These are phyloP conservation scores for Mallotus japonicus DNA, from an alignment of 441 rosid species.

Conservation along the genomic window DNA sequence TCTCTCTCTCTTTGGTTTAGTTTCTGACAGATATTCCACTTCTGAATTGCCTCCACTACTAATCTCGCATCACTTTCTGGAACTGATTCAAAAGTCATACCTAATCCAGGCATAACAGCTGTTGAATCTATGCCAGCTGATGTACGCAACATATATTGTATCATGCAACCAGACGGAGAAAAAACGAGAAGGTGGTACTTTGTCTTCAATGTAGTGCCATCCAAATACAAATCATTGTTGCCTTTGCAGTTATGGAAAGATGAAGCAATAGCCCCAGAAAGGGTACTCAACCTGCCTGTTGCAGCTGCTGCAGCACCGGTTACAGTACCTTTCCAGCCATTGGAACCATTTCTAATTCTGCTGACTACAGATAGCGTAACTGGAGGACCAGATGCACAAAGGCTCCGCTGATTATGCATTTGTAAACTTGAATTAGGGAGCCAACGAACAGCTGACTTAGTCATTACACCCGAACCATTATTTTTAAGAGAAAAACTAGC, in stretches of 20 bases:
- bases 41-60: slow-evolving; percentile 67
- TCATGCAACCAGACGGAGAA: slow-evolving; percentile 75
- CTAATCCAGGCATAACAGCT: slow-evolving; percentile 30
- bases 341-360: slow-evolving; percentile 74
- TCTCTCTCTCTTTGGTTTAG: slow-evolving; percentile 68
- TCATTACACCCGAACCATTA: slow-evolving; percentile 30
- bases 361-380: slow-evolving; percentile 70
- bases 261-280: slow-evolving; percentile 72
- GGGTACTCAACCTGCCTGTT: slow-evolving; percentile 62
- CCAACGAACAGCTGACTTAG: slow-evolving; percentile 40
- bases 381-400: slow-evolving; percentile 54
- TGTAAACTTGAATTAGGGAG: slow-evolving; percentile 34
- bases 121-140: slow-evolving; percentile 38
- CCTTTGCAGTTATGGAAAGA: slow-evolving; percentile 60
- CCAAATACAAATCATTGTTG: slow-evolving; percentile 28
- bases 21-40: slow-evolving; percentile 82
- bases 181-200: slow-evolving; percentile 73
- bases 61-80: slow-evolving; percentile 63
- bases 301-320: slow-evolving; percentile 87
- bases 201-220: slow-evolving; percentile 35
- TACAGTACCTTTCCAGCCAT: slow-evolving; percentile 77
- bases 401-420: slow-evolving; percentile 34
- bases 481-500: slow-evolving; percentile 33
- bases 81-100: slow-evolving; percentile 43
- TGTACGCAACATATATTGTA: slow-evolving; percentile 56